Conservation (phyloP, 768 basidiomycete genomes). For the Mycena leptocephala region DNA sequence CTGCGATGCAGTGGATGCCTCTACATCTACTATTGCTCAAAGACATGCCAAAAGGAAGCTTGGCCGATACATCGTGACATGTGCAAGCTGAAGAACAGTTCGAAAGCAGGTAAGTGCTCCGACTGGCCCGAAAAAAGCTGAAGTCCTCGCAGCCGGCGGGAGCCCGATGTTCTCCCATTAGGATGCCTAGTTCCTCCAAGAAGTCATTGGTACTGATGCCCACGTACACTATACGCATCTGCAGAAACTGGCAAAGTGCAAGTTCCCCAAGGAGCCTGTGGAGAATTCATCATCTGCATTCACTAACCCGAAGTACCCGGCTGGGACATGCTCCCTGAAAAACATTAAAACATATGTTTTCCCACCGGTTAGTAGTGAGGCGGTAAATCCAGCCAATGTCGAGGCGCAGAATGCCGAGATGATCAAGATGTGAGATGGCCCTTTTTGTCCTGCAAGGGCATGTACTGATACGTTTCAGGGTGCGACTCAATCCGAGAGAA, state of each 20-base stretch:
- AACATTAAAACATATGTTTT: slow-evolving; percentile 27
- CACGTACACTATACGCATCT: slow-evolving; percentile 6
- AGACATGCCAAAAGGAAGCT: slow-evolving; percentile 18
- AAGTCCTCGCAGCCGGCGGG: not conserved
- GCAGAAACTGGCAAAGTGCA: slow-evolving; percentile 1
- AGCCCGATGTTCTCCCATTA: not conserved
- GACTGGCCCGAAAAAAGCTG: not conserved
- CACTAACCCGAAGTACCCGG: slow-evolving; percentile 20
- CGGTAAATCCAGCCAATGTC: slow-evolving; percentile 17
- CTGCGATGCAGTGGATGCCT: slow-evolving; percentile 20
- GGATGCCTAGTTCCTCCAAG: slow-evolving; percentile 17
- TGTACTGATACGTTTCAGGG: slow-evolving; percentile 3
- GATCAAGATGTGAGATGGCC: slow-evolving; percentile 20
- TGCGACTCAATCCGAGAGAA: slow-evolving; percentile 10
- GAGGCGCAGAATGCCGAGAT: slow-evolving; percentile 28
- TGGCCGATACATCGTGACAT: slow-evolving; percentile 17
- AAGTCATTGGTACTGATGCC: slow-evolving; percentile 12
- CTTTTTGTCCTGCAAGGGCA: not conserved
- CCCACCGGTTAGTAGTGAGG: slow-evolving; percentile 20
- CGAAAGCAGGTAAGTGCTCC: not conserved
- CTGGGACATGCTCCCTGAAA: slow-evolving; percentile 31
- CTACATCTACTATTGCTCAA: slow-evolving; percentile 24
- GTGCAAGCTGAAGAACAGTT: slow-evolving; percentile 23
- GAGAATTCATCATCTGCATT: slow-evolving; percentile 26
- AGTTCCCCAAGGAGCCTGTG: slow-evolving; percentile 6